Evolutionary conservation across 345 rosid species (phyloP), one percentile per base, ranked within the genome.

Genomic region (Salix purpurea): DNA sequence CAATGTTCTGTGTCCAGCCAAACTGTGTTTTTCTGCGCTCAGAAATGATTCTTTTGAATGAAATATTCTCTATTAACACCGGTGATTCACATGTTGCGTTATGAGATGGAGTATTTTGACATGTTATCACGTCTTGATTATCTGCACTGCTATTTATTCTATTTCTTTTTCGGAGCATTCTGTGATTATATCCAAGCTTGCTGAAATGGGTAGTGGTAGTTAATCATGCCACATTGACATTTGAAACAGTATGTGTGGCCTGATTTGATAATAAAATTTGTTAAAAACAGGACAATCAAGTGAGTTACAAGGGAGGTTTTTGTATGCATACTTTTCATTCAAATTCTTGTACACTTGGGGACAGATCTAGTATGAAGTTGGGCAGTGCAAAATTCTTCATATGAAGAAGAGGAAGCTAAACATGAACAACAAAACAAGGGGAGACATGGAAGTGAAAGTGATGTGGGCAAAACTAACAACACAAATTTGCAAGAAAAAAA

Each of bases 1-100:
- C 72, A 66, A 76, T 74, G 69, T 50, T 65, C 58, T 67, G 81
- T 80, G 81, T 46, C 39, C 76, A 70, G 74, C 79, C 85, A 44
- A 77, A 75, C 68, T 79, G 82, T 34, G 74, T 78, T 69, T 62
- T 40, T 70, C 75, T 77, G 79, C 60, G 75, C 60, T 34, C 56
- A 21, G 44, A 76, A 54, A 68, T 32, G 48, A 77, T 75, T 82
- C 82, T 74, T 82, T 81, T 74, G 36, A 52, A 70, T 69, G 10
- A 32, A 48, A 42, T 46, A 26, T 44, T 52, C 73, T 50, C 28
- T 52, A 19, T 5, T 21, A 52, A 23, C 62, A 61, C 65, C 58
- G 74, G 48, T 28, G 5, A 42, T 37, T 26, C 74, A 50, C 54
- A 75, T 14, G 37, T 65, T 46, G 56, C 40, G 42, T 74, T 7